Conservation (phyloP, 2,329 filamentous ascomycete genomes). For the Pyrenochaeta sp. region DNA sequence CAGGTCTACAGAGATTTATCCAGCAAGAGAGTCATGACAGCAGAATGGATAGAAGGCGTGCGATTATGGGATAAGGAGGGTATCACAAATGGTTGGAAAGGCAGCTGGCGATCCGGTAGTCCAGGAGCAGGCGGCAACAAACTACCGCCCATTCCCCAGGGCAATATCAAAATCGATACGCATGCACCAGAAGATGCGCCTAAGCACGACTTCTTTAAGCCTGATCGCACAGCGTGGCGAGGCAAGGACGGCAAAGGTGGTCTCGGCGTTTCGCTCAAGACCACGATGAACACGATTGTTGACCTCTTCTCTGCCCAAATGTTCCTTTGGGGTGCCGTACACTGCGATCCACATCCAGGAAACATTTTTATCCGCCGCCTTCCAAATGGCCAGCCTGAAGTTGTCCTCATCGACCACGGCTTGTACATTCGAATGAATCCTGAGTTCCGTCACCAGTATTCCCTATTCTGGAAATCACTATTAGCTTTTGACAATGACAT, state of each 20-base stretch:
- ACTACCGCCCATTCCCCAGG: conserved; percentile 57
- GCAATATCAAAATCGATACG: conserved; percentile 45
- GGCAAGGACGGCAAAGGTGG: conserved; percentile 78
- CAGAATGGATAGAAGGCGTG: conserved; percentile 97
- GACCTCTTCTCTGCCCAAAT: conserved; percentile 98
- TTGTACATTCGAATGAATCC: conserved; percentile 92
- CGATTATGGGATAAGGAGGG: conserved; percentile 90
- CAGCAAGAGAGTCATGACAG: conserved; percentile 85
- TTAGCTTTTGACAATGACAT: conserved; percentile 92
- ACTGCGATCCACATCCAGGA: conserved; percentile 96
- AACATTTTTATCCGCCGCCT: conserved; percentile 95
- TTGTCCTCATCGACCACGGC: conserved; percentile 96
- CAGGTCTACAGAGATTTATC: conserved; percentile 83
- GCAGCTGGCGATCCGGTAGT: conserved; percentile 77
- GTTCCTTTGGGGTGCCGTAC: conserved; percentile 94
- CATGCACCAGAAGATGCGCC: conserved; percentile 43
- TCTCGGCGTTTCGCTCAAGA: conserved; percentile 80
- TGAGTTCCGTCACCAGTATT: conserved; percentile 85
- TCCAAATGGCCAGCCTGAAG: conserved; percentile 81
- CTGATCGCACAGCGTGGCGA: conserved; percentile 80
- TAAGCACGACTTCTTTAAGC: conserved; percentile 73
- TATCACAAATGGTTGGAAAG: conserved; percentile 79
- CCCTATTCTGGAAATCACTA: conserved; percentile 90
- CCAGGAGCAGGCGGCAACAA: conserved; percentile 76
- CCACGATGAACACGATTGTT: conserved; percentile 96